Conservation (phyloP, 2,329 filamentous ascomycete genomes). For the Torrubiella hemipterigena region DNA sequence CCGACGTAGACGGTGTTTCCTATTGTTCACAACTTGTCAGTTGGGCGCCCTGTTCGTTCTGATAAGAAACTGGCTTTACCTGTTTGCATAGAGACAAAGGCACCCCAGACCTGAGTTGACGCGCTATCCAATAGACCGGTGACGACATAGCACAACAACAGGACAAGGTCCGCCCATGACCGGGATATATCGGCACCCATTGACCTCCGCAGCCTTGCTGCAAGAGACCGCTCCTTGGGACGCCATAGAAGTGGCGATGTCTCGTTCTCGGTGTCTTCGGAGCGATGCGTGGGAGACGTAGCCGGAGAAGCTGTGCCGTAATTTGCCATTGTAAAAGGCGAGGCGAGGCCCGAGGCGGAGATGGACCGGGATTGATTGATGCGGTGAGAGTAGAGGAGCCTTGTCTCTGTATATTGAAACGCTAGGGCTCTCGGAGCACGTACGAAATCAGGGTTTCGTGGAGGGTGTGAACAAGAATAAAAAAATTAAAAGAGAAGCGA, state of each 20-base stretch:
- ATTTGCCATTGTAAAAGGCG: constrained; percentile 8
- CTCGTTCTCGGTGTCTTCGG: constrained; percentile 13
- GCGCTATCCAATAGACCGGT: constrained; percentile 69
- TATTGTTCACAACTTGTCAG: too few species aligned
- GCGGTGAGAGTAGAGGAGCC: too few species aligned
- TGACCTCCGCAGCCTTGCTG: constrained; percentile 17
- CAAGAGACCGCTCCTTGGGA: constrained; percentile 9
- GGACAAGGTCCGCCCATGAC: constrained; percentile 53
- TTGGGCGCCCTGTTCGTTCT: too few species aligned
- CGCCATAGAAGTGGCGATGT: constrained; percentile 21
- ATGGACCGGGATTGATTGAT: too few species aligned
- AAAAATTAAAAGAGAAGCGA: too few species aligned
- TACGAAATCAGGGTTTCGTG: too few species aligned
- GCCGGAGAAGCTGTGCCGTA: constrained; percentile 11
- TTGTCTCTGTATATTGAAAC: too few species aligned
- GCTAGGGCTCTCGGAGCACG: too few species aligned
- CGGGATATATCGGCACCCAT: constrained; percentile 40
- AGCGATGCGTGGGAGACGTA: neutral
- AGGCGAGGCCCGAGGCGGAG: too few species aligned
- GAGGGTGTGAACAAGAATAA: too few species aligned
- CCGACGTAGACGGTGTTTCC: constrained; percentile 72
- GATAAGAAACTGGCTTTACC: constrained; percentile 35
- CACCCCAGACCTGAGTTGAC: constrained; percentile 64
- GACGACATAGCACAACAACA: constrained; percentile 63
- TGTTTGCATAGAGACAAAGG: constrained; percentile 77